Base-by-base conservation (phyloP, 2,329 filamentous ascomycete species). In the Microsporum audouinii region DNA sequence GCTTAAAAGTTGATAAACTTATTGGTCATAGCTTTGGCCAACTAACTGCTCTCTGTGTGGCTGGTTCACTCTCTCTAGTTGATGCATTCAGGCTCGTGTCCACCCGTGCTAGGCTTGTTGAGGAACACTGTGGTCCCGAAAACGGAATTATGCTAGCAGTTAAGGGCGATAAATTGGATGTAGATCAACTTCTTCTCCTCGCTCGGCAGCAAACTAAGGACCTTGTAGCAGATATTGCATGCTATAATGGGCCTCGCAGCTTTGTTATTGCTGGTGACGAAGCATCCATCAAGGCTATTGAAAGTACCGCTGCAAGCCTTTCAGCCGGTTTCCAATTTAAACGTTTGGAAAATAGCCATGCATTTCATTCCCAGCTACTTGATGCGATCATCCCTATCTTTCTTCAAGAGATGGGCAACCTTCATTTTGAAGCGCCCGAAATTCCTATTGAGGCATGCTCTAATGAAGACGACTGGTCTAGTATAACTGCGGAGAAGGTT, bases 11-110 rank as follows among this genome's bases (percentile, higher is more conserved):
- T 1, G 65, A 67, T 2, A 67, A 69, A 0, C 41, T 76, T 2
- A 61, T 77, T 12, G 31, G 53, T 0, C 74, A 75, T 60, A 73
- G 71, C 63, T 69, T 76, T 60, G 73, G 73, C 4, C 67, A 75
- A 60, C 60, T 75, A 1, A 72, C 71, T 0, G 73, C 71, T 3
- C 59, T 75, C 2, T 69, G 70, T 43, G 62, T 74, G 1, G 67
- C 71, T 1, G 71, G 71, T 0, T 63, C 64, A 0, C 57, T 75
- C 5, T 69, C 66, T 4, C 64, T 73, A 0, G 7, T 58, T 2
- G 73, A 76, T 53, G 65, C 66, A 0, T 33, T 76, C 4, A 63
- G 60, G 0, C 61, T 76, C 0, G 64, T 77, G 1, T 59, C 67
- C 0, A 67, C 64, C 0, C 67, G 75, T 5, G 74, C 74, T 1